phyloP scores from a whole-genome alignment of 2,329 filamentous ascomycete genomes.

The Colletotrichum sp. region DNA sequence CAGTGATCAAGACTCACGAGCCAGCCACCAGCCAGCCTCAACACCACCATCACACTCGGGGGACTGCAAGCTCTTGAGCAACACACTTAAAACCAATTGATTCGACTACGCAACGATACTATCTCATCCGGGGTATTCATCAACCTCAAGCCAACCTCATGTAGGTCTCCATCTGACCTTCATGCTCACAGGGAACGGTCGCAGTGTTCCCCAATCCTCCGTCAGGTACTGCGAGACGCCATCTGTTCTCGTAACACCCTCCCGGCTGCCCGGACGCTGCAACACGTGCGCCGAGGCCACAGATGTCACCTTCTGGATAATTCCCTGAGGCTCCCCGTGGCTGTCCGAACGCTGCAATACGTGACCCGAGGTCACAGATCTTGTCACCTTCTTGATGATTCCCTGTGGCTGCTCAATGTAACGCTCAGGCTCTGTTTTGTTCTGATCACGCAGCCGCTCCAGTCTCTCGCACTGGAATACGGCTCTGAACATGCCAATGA shows the following conservation, averaged over 20 bases:
- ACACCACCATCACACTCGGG: not conserved
- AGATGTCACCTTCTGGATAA: conserved; percentile 66
- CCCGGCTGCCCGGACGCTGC: not conserved
- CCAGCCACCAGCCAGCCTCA: not conserved
- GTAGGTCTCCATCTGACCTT: conserved; percentile 54
- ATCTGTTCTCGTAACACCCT: conserved; percentile 38
- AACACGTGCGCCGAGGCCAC: not conserved
- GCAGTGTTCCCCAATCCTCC: conserved; percentile 64
- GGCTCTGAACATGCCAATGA: conserved; percentile 72
- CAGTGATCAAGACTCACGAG: not conserved
- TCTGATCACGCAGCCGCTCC: conserved; percentile 48
- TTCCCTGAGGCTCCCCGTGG: conserved; percentile 57
- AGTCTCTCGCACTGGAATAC: conserved; percentile 67
- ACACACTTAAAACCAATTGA: not conserved
- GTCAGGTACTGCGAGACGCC: conserved; percentile 67
- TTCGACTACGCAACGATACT: not conserved
- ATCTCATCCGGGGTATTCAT: not conserved
- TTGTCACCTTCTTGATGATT: conserved; percentile 67
- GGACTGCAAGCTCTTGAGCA: not conserved
- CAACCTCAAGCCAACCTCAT: not conserved
- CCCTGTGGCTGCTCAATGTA: conserved; percentile 57
- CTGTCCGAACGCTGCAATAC: not conserved
- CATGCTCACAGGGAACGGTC: conserved; percentile 57
- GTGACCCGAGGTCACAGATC: not conserved
- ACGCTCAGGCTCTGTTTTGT: not conserved